Evolutionary conservation across 805 yeast species (phyloP), one percentile per base, ranked within the genome.

Genomic region (Metschnikowia chrysomelidarum): DNA sequence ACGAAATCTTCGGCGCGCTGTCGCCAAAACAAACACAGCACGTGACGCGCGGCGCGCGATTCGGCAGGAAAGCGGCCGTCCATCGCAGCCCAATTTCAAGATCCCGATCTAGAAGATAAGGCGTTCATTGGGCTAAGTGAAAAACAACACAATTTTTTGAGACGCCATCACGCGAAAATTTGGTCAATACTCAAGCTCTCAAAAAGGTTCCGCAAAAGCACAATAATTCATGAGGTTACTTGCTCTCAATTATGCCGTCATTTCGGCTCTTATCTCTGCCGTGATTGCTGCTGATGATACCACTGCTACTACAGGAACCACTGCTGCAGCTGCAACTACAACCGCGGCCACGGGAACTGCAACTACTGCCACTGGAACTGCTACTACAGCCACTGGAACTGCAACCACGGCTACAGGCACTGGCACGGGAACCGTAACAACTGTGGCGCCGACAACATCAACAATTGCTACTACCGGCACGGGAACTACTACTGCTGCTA

Each of bases 231-330:
- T 36, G 40, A 30, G 27, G 24, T 26, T 35, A 12, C 22, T 35
- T 30, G 30, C 35, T 36, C 5, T 11, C 3, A 16, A 21, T 11
- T 11, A 24, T 17, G 10, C 30, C 18, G 12, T 24, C 14, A 27
- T 43, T 20, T 38, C 41, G 5, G 34, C 38, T 10, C 38, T 52
- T 35, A 44, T 40, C 21, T 28, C 40, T 21, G 33, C 38, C 12
- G 44, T 38, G 11, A 40, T 47, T 17, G 41, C 53, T 10, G 47
- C 50, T 15, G 49, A 48, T 9, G 41, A 41, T 15, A 27, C 51
- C 14, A 26, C 32, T 5, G 18, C 30, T 3, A 18, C 25, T 15
- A 20, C 38, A 4, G 51, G 43, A 13, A 48, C 43, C 5, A 24
- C 40, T 2, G 34, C 37, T 5, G 34, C 46, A 2, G 34, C 49